phyloP scores from a whole-genome alignment of 139 green algal genomes.

The Picocystis salinarum region DNA sequence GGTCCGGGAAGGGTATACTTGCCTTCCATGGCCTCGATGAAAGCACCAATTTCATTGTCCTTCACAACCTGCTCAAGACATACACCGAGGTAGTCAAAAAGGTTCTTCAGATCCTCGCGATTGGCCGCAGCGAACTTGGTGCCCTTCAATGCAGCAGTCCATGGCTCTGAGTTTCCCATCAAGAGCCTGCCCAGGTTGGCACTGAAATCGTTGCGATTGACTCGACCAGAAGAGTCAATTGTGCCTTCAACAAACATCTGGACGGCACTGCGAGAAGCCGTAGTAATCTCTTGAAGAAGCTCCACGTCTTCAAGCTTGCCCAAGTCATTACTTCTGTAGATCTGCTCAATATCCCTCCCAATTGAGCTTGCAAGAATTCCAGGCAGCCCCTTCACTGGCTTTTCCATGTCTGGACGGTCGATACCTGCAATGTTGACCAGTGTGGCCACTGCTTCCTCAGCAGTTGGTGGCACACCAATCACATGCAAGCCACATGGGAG shows the following conservation, averaged over 20 bases:
- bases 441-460: slow-evolving; percentile 86
- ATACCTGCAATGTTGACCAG: slow-evolving; percentile 97
- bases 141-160: slow-evolving; percentile 46
- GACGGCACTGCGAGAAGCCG: slow-evolving; percentile 48
- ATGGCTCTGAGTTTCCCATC: slow-evolving; percentile 12
- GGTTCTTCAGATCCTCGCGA: slow-evolving; percentile 46
- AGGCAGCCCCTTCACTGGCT: slow-evolving; percentile 70
- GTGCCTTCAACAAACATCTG: slow-evolving; percentile 72
- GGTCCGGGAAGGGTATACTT: slow-evolving; percentile 86
- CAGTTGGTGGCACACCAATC: slow-evolving; percentile 70
- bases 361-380: slow-evolving; percentile 68
- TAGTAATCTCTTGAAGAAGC: slow-evolving; percentile 72
- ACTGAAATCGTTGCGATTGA: too few relatives aligned
- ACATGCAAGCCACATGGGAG: slow-evolving; percentile 95
- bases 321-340: slow-evolving; percentile 56
- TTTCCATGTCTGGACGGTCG: slow-evolving; percentile 64
- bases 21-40: slow-evolving; percentile 66
- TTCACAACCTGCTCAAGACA: slow-evolving; percentile 90
- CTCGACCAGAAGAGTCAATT: too few relatives aligned
- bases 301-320: slow-evolving; percentile 76
- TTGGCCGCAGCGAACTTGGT: slow-evolving; percentile 59
- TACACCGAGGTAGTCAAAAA: slow-evolving; percentile 92
- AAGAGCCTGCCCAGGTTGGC: slow-evolving; percentile 3
- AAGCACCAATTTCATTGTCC: slow-evolving; percentile 94
- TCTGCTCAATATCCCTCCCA: slow-evolving; percentile 73